Conservation (phyloP, 1,139 yeast species). For the Hansenula lynferdii region DNA sequence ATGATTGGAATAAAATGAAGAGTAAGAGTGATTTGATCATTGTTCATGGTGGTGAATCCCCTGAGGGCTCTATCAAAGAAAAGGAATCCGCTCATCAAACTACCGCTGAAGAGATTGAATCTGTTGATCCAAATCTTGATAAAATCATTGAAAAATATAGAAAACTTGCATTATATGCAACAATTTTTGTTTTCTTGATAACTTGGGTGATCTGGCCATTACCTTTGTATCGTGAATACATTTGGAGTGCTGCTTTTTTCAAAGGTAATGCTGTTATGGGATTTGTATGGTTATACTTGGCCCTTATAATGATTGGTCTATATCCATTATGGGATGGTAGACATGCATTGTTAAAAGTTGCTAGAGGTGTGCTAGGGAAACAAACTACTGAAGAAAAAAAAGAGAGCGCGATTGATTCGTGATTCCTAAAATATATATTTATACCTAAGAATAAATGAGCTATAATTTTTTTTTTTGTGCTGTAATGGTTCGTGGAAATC, state of each 20-base stretch:
- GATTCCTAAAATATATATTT: too few species aligned
- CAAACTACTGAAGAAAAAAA: too few species aligned
- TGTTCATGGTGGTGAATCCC: conserved; percentile 4
- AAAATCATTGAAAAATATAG: conserved; percentile 16
- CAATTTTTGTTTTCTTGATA: conserved; percentile 27
- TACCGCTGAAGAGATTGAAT: neutral
- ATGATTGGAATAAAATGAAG: conserved; percentile 28
- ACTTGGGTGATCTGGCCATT: conserved; percentile 44
- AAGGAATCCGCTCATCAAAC: neutral
- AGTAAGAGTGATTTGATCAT: conserved; percentile 18
- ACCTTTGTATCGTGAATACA: conserved; percentile 40
- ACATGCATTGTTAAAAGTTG: conserved; percentile 24
- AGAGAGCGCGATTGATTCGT: too few species aligned
- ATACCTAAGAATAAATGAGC: too few species aligned
- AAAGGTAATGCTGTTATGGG: conserved; percentile 37
- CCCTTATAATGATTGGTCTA: conserved; percentile 31
- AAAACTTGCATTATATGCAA: conserved; percentile 30
- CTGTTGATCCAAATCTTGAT: neutral
- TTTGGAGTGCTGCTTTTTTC: conserved; percentile 35
- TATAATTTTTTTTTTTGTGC: too few species aligned
- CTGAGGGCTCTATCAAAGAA: neutral
- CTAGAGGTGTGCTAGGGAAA: conserved; percentile 37
- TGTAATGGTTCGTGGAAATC: too few species aligned
- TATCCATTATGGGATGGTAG: conserved; percentile 36
- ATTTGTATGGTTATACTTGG: conserved; percentile 35